phyloP scores from a whole-genome alignment of 805 yeast genomes.

The Wickerhamiella azyma region DNA sequence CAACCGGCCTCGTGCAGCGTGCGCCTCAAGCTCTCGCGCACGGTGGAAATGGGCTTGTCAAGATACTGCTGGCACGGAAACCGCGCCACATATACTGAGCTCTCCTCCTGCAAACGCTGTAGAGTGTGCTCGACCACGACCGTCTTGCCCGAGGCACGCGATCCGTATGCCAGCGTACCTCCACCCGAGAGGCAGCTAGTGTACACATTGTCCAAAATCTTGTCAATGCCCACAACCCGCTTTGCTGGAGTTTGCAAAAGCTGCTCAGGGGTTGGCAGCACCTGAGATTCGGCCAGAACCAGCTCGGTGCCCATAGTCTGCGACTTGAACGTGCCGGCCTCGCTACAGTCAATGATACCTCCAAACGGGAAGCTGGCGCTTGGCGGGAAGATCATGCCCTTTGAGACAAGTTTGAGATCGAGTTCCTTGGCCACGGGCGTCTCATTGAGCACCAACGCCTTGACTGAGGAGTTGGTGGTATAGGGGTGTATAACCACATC shows the following conservation, averaged over 20 bases:
- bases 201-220: slow-evolving; percentile 29
- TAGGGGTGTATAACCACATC: slow-evolving; percentile 42
- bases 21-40: slow-evolving; percentile 33
- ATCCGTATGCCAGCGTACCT: slow-evolving; percentile 56
- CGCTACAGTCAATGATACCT: slow-evolving; percentile 12
- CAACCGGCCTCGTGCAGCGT: slow-evolving; percentile 47
- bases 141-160: slow-evolving; percentile 75
- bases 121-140: slow-evolving; percentile 35
- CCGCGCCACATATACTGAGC: slow-evolving; percentile 34
- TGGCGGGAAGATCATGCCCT: slow-evolving; percentile 17
- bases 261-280: slow-evolving; percentile 7
- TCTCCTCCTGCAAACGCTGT: slow-evolving; percentile 25
- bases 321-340: slow-evolving; percentile 4
- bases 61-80: slow-evolving; percentile 42
- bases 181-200: slow-evolving; percentile 33
- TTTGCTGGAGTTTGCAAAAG: slow-evolving; percentile 1
- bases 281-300: slow-evolving; percentile 14
- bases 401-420: slow-evolving; percentile 9
- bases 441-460: slow-evolving; percentile 5
- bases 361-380: slow-evolving; percentile 11
- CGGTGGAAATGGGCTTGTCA: slow-evolving; percentile 38
- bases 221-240: slow-evolving; percentile 45
- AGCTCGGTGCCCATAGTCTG: slow-evolving; percentile 13
- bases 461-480: slow-evolving; percentile 19
- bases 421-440: slow-evolving; percentile 3